phyloP scores from a whole-genome alignment of 108 stramenopile genomes.

The Skeletonema grethae region DNA sequence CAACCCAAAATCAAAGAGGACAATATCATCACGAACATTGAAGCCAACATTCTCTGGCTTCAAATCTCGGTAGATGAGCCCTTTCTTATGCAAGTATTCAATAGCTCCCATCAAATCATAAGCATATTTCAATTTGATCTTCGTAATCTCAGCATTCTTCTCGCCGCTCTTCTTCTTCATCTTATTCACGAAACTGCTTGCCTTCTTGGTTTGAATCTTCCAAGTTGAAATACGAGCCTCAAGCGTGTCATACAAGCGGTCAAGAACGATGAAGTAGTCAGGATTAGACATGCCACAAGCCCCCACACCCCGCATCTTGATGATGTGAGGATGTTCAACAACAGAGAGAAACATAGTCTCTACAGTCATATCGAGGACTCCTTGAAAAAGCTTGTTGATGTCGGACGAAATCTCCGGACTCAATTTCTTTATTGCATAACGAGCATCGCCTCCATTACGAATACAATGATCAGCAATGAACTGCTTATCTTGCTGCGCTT shows the following conservation, averaged over 20 bases:
- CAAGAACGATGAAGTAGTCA: slow-evolving; percentile 53
- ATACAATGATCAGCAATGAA: slow-evolving; percentile 63
- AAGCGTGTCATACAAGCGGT: slow-evolving; percentile 64
- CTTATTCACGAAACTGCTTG: slow-evolving; percentile 36
- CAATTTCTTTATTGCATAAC: slow-evolving; percentile 46
- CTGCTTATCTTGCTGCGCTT: slow-evolving; percentile 42
- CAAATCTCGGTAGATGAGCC: slow-evolving; percentile 53
- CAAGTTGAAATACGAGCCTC: slow-evolving; percentile 51
- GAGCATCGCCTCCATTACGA: slow-evolving; percentile 51
- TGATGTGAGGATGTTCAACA: slow-evolving; percentile 70
- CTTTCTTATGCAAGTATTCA: slow-evolving; percentile 51
- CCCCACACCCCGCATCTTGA: slow-evolving; percentile 57
- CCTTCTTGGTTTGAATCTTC: slow-evolving; percentile 24
- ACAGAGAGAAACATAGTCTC: slow-evolving; percentile 61
- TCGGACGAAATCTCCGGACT: slow-evolving; percentile 20
- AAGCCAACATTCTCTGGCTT: slow-evolving; percentile 48
- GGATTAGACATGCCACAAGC: slow-evolving; percentile 11
- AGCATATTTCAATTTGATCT: slow-evolving; percentile 43
- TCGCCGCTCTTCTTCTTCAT: slow-evolving; percentile 23
- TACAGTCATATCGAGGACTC: slow-evolving; percentile 61
- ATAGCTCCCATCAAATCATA: slow-evolving; percentile 58
- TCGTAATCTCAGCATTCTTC: slow-evolving; percentile 40
- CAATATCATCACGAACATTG: slow-evolving; percentile 47
- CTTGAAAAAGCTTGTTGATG: slow-evolving; percentile 30
- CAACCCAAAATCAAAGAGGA: slow-evolving; percentile 76